Conservation (phyloP, 2,329 filamentous ascomycete genomes). For the Curvularia hawaiiensis region DNA sequence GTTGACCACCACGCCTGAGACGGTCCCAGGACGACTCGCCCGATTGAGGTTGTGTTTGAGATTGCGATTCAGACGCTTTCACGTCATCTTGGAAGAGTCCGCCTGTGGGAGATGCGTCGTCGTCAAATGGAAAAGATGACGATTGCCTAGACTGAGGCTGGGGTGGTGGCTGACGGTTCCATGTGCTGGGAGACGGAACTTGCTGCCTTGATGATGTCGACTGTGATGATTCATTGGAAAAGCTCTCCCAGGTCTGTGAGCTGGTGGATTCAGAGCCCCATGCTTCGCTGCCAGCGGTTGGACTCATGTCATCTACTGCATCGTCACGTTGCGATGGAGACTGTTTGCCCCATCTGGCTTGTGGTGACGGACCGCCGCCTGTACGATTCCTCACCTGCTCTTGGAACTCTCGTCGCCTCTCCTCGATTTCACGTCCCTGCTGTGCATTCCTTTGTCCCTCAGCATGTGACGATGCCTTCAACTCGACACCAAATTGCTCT, state of each 20-base stretch:
- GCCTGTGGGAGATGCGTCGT: conserved; percentile 47
- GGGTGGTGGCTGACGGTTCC: conserved; percentile 15
- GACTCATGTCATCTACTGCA: conserved; percentile 49
- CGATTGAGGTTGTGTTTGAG: conserved; percentile 23
- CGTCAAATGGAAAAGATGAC: conserved; percentile 29
- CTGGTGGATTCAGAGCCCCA: conserved; percentile 24
- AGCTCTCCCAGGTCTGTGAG: conserved; percentile 22
- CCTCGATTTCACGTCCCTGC: conserved; percentile 25
- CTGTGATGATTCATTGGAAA: conserved; percentile 20
- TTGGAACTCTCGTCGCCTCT: conserved; percentile 27
- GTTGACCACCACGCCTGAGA: conserved; percentile 44
- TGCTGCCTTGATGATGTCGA: conserved; percentile 17
- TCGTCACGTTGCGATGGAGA: conserved; percentile 30
- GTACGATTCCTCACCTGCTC: conserved; percentile 26
- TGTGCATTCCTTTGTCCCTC: conserved; percentile 19
- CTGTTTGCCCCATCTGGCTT: conserved; percentile 36
- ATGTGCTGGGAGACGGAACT: conserved; percentile 5
- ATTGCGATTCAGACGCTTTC: conserved; percentile 15
- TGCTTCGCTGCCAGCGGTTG: conserved; percentile 48
- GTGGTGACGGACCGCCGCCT: conserved; percentile 46
- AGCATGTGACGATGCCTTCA: conserved; percentile 35
- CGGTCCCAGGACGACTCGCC: conserved; percentile 53
- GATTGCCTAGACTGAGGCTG: conserved; percentile 11
- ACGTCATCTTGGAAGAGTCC: conserved; percentile 43
- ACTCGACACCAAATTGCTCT: conserved; percentile 45